These are phyloP conservation scores for Mycena pura DNA, from an alignment of 768 basidiomycete genomes.

Conservation along the genomic window DNA sequence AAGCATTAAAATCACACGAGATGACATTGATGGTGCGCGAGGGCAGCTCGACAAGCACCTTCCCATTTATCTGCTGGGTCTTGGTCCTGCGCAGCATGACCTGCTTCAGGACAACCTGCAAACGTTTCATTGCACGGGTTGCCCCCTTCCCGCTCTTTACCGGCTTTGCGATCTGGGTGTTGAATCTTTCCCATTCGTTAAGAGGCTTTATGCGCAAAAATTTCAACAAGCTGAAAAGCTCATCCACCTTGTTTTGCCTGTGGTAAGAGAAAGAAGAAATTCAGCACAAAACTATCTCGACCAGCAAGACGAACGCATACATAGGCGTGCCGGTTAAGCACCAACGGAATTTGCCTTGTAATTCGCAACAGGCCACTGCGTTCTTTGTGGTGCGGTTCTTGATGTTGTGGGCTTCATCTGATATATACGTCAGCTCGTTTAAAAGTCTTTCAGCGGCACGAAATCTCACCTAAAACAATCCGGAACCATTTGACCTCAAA, in stretches of 20 bases:
- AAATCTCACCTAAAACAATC: conserved; percentile 74
- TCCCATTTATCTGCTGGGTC: conserved; percentile 73
- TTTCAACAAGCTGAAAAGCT: conserved; percentile 87
- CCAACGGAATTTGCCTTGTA: conserved; percentile 86
- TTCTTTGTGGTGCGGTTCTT: conserved; percentile 85
- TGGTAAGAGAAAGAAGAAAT: too few species aligned
- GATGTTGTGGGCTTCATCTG: conserved; percentile 95
- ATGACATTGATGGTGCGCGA: conserved; percentile 73
- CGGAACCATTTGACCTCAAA: conserved; percentile 86
- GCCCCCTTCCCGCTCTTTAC: conserved; percentile 71
- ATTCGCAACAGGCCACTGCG: conserved; percentile 77
- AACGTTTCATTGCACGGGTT: conserved; percentile 77
- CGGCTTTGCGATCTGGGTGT: conserved; percentile 77
- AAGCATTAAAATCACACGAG: conserved; percentile 75
- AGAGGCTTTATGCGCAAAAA: conserved; percentile 88
- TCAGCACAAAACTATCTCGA: conserved; percentile 17
- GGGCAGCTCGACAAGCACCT: conserved; percentile 83
- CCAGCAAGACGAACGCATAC: conserved; percentile 44
- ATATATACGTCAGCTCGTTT: not conserved
- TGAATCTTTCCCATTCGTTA: conserved; percentile 82
- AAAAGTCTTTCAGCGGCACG: too few species aligned
- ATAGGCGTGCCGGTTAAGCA: conserved; percentile 86
- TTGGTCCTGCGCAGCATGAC: conserved; percentile 93
- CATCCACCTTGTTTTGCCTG: conserved; percentile 90
- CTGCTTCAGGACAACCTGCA: conserved; percentile 85